Evolutionary conservation across 2,329 filamentous ascomycete species (phyloP).

Genomic region (Byssoonygena ceratinophila): DNA sequence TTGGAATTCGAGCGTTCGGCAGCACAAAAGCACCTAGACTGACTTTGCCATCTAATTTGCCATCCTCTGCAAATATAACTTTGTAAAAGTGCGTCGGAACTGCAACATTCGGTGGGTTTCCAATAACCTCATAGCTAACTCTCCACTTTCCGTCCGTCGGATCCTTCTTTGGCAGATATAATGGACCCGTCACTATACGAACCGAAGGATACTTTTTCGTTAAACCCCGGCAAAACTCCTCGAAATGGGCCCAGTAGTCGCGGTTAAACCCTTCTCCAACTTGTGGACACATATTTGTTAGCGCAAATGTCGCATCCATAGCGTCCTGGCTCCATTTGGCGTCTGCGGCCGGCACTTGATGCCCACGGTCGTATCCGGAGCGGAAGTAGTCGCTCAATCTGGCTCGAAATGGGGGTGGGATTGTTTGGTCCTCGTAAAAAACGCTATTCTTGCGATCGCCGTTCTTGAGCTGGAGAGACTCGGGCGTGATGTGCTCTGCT

Average conservation of each 20-base stretch:
- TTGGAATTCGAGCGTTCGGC: constrained; percentile 80
- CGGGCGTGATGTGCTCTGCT: constrained; percentile 87
- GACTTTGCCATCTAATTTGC: constrained; percentile 57
- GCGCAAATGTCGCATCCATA: constrained; percentile 89
- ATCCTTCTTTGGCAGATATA: constrained; percentile 83
- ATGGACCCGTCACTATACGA: constrained; percentile 79
- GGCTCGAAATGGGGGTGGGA: constrained; percentile 80
- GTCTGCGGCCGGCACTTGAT: constrained; percentile 94
- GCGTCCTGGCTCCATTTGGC: constrained; percentile 88
- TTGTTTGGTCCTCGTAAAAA: constrained; percentile 69
- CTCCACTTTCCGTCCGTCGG: constrained; percentile 84
- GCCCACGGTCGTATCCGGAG: constrained; percentile 87
- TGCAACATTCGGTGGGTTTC: constrained; percentile 81
- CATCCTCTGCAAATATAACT: constrained; percentile 92
- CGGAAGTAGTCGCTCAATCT: constrained; percentile 89
- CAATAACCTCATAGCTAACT: constrained; percentile 91
- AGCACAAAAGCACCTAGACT: constrained; percentile 89
- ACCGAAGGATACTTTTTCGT: constrained; percentile 74
- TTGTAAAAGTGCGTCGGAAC: constrained; percentile 99
- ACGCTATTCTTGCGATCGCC: constrained; percentile 74
- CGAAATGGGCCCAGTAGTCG: constrained; percentile 98
- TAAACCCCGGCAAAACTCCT: constrained; percentile 86
- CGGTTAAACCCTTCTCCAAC: constrained; percentile 97
- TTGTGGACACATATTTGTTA: constrained; percentile 97
- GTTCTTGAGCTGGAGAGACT: constrained; percentile 61